Evolutionary conservation across 768 basidiomycete genomes (phyloP), one percentile per base, ranked within the genome.

Genomic region (Tulasnella sp.): DNA sequence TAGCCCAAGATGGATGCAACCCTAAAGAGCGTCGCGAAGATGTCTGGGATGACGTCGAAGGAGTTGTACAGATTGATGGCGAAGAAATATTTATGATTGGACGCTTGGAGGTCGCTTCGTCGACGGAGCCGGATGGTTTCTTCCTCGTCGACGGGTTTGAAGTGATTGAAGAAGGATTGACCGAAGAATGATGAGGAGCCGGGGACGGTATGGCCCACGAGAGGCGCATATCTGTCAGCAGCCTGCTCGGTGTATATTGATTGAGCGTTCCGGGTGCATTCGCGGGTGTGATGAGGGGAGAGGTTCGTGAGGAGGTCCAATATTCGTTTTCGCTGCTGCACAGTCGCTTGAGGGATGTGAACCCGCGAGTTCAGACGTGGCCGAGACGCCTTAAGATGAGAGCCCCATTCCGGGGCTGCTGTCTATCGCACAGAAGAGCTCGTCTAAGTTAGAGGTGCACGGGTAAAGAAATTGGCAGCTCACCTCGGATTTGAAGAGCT

Each of bases 1-100:
- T 90, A 97, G 4, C 96, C 96, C 30, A 99, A 78, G 64, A 99
- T 81, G 41, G 88, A 80, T 0, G 92, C 84, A 41, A 94, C 84
- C 59, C 93, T 83, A 77, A 99, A 99, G 66, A 99, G 85, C 21
- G 93, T 93, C 30, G 92, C 85, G 71, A 98, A 97, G 34, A 98
- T 80, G 73, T 99, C 96, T 17, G 96, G 94, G 65, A 98, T 94
- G 70, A 98, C 76, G 73, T 96, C 93, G 81, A 98, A 99, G 11
- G 94, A 97, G 77, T 99, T 99, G 79, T 97, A 97, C 61, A 98
- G 78, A 73, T 99, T 99, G 79, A 99, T 98, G 62, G 92, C 95
- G 73, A 99, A 96, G 74, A 91, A 98, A 71, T 98, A 99, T 71
- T 99, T 98, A 81, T 99, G 96, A 64, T 86, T 80, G 17, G 71